Base-by-base conservation (phyloP, 441 rosid species). In the Gossypium aridum region DNA sequence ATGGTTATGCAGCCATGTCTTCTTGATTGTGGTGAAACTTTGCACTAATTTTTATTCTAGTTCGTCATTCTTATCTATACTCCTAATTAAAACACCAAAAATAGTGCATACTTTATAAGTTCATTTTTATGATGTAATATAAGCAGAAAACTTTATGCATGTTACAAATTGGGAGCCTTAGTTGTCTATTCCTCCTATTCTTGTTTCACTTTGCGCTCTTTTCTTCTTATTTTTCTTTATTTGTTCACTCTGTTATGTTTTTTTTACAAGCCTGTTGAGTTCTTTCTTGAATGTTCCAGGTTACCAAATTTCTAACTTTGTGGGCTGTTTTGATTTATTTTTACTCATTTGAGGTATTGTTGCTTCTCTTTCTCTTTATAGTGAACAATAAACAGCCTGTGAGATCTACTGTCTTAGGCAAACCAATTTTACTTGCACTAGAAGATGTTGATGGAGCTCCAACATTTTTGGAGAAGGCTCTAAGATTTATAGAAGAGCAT, bases 371-470 rank as follows among this genome's bases (percentile, higher is more conserved):
- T 31, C 20, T 78, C 73, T 69, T 77, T 64, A 71, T 79, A 97
- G 99, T 71, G 72, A 90, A 83, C 71, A 91, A 88, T 45, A 90
- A 89, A 77, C 84, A 80, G 75, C 84, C 90, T 75, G 55, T 28
- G 66, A 87, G 82, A 83, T 76, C 93, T 76, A 77, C 84, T 16
- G 91, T 94, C 72, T 34, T 87, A 60, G 96, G 98, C 79, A 88
- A 90, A 77, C 98, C 99, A 57, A 82, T 94, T 82, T 84, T 96
- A 79, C 94, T 90, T 81, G 99, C 99, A 64, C 76, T 96, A 61
- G 98, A 96, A 87, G 98, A 96, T 82, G 95, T 88, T 75, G 99
- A 96, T 78, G 99, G 98, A 76, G 76, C 90, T 85, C 99, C 98
- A 39, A 92, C 99, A 55, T 96, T 96, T 86, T 83, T 96, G 88